Conservation (phyloP, 345 rosid genomes). For the Excoecaria agallocha region DNA sequence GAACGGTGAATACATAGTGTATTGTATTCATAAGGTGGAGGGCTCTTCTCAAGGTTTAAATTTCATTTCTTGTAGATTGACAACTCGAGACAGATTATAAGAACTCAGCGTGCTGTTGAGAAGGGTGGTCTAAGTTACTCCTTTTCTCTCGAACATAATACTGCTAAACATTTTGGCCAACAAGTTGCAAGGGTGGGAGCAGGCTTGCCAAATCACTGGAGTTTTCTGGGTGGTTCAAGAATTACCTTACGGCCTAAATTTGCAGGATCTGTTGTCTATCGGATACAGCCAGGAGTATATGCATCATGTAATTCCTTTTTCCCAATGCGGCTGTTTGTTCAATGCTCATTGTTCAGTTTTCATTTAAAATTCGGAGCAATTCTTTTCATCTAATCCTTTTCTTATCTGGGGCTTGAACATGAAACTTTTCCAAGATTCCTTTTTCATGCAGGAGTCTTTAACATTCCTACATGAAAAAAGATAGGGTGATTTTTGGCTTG, state of each 20-base stretch:
- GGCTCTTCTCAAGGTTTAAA: too few relatives aligned
- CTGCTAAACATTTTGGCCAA: not conserved
- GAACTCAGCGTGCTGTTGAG: conserved; percentile 19
- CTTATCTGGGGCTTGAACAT: not conserved
- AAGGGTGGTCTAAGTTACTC: conserved; percentile 25
- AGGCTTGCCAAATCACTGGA: conserved; percentile 40
- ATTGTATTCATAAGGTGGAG: too few relatives aligned
- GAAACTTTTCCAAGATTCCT: too few relatives aligned
- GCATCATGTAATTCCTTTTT: conserved; percentile 71
- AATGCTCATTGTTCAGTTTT: not conserved
- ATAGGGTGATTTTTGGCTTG: too few relatives aligned
- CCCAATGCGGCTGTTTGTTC: not conserved
- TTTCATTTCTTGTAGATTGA: conserved; percentile 35
- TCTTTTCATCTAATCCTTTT: not conserved
- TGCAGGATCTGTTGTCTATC: conserved; percentile 20
- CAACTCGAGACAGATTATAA: conserved; percentile 29
- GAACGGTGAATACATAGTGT: not conserved
- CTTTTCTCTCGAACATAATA: conserved; percentile 28
- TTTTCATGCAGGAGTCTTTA: not conserved
- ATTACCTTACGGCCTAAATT: conserved; percentile 28
- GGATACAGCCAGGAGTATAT: conserved; percentile 35
- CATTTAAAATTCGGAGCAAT: not conserved
- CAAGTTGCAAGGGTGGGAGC: conserved; percentile 27
- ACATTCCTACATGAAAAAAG: not conserved
- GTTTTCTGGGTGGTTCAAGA: conserved; percentile 61